Conservation (phyloP, 345 rosid genomes). For the Euphorbia tirucalli region DNA sequence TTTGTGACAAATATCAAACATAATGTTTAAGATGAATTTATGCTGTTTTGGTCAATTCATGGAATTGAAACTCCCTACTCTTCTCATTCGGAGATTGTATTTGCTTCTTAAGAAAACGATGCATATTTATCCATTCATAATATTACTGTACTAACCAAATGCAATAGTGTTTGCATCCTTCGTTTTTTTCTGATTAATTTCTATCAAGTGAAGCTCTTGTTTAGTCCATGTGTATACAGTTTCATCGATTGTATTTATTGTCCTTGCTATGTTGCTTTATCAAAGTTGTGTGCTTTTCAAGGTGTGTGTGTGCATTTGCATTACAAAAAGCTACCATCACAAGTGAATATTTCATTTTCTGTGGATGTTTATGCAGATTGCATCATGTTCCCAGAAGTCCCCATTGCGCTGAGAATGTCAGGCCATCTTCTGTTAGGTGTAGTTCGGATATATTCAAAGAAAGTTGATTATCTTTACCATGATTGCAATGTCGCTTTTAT, state of each 20-base stretch:
- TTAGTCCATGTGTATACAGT: neutral
- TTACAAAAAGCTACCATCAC: neutral
- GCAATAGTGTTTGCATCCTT: neutral
- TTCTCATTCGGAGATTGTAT: neutral
- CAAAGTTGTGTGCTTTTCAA: no score
- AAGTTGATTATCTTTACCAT: constrained; percentile 75
- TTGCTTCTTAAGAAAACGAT: neutral
- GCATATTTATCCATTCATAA: neutral
- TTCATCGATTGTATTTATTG: no score
- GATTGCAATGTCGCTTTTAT: constrained; percentile 51
- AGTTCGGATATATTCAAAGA: constrained; percentile 82
- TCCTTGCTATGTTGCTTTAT: no score
- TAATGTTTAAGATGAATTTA: neutral
- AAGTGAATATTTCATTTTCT: neutral
- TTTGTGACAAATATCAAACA: neutral
- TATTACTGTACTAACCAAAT: neutral
- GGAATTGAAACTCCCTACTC: neutral
- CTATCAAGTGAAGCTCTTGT: neutral
- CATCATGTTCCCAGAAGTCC: constrained; percentile 70
- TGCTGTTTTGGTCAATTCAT: no score
- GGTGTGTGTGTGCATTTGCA: neutral
- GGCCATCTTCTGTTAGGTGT: constrained; percentile 85
- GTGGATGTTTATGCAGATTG: constrained; percentile 35
- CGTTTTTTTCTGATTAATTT: no score
- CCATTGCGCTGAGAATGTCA: constrained; percentile 79